A percentile compares a stretch with the other conserved stretches of the same genome.
Evolutionary conservation across 2,329 filamentous ascomycete species (phyloP).

Genomic region (Dactylonectria estremocensis): DNA sequence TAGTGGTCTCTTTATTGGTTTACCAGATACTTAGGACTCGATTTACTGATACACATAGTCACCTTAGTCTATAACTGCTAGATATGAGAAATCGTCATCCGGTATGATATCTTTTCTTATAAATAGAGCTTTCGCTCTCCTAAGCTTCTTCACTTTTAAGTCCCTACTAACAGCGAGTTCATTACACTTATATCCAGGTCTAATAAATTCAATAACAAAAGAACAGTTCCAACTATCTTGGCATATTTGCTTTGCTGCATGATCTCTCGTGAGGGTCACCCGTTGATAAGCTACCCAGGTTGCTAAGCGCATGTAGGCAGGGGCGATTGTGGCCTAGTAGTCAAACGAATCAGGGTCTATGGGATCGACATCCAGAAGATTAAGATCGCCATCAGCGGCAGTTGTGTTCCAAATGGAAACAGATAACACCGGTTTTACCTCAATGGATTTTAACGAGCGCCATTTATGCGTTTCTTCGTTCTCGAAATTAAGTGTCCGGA

Average conservation of each 20-base stretch:
- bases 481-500: constrained; percentile 23
- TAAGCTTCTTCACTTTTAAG: constrained; percentile 30
- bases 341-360: constrained; percentile 35
- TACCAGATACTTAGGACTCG: too few species aligned
- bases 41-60: constrained; percentile 41
- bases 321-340: constrained; percentile 35
- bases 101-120: constrained; percentile 32
- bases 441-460: constrained; percentile 5
- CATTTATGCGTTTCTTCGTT: constrained; percentile 24
- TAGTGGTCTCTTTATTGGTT: too few species aligned
- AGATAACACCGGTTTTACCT: not conserved
- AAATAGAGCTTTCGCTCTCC: constrained; percentile 37
- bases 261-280: constrained; percentile 31
- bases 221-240: constrained; percentile 45
- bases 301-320: constrained; percentile 29
- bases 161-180: constrained; percentile 27
- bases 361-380: not conserved
- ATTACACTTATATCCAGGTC: constrained; percentile 42
- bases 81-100: constrained; percentile 34
- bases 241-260: constrained; percentile 35
- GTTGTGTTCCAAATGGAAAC: constrained; percentile 39
- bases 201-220: constrained; percentile 38
- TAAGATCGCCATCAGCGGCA: not conserved
- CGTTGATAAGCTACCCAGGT: constrained; percentile 28
- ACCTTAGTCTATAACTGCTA: constrained; percentile 33